These are phyloP conservation scores for Cordyceps farinosa DNA, from an alignment of 2,329 filamentous ascomycete genomes.

Conservation along the genomic window DNA sequence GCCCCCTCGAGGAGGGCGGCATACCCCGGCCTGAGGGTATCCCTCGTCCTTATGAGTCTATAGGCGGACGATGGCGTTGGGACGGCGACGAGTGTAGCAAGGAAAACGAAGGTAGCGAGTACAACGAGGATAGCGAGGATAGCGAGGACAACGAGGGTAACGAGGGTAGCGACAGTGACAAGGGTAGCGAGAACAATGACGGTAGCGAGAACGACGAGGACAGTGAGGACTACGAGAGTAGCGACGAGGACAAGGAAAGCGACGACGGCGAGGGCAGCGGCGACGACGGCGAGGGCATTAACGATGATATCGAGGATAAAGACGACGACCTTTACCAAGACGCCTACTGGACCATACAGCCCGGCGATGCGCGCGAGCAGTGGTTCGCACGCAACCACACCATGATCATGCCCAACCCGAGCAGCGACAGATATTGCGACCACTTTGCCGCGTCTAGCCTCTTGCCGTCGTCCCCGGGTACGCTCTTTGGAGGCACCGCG, in stretches of 20 bases:
- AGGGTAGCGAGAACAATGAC: conserved; percentile 15
- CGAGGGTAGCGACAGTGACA: conserved; percentile 13
- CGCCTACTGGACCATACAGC: conserved; percentile 15
- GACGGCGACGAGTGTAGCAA: too few species aligned
- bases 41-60: too few species aligned
- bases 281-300: conserved; percentile 10
- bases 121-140: too few species aligned
- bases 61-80: too few species aligned
- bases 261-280: too few species aligned
- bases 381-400: conserved; percentile 32
- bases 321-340: conserved; percentile 20
- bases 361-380: conserved; percentile 19
- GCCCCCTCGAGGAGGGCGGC: conserved; percentile 28
- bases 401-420: conserved; percentile 18
- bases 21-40: conserved; percentile 11
- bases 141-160: conserved; percentile 21
- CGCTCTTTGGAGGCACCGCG: conserved; percentile 22
- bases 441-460: conserved; percentile 23
- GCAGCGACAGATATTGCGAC: conserved; percentile 26
- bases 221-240: too few species aligned
- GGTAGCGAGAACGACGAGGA: too few species aligned
- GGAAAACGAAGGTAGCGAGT: too few species aligned
- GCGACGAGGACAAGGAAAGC: too few species aligned
- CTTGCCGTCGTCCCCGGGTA: not conserved
- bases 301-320: conserved; percentile 20